Base-by-base conservation (phyloP, 2,329 filamentous ascomycete genomes). In the Phialophora chinensis region DNA sequence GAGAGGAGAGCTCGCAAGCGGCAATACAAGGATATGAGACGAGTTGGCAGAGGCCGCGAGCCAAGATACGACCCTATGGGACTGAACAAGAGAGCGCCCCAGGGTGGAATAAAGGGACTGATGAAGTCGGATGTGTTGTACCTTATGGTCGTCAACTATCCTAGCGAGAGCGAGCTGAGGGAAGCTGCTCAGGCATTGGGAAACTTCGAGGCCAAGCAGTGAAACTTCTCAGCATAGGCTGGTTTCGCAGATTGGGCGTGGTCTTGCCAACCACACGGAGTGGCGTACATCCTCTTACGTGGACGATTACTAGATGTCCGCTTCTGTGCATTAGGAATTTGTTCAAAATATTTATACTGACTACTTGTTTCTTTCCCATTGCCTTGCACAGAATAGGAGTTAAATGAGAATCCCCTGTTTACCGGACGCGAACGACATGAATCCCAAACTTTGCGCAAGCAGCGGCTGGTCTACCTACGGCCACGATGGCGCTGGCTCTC, bases 111-210 rank as follows among this genome's bases (percentile, higher is more conserved):
- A 31, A 66, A 66, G 14, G 54, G 54, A 10, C 14, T 66, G 54
- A 56, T 63, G 54, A 44, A 33, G 47, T 47, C 44, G 59, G 63
- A 63, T 44, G 58, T 61, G 27, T 31, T 68, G 53, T 68, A 68
- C 42, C 50, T 68, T 8, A 62, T 60, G 58, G 33, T 66, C n/a
- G 66, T 68, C 11, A 63, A 68, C 52, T 59, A 49, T 33, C 66
- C 66, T 25, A 63, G 23, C 7, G 56, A 66, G 35, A 5, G 4
- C 35, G 63, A 68, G 59, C 31, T 66, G 27, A 62, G 35, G 42
- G 55, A 38, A 33, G 52, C 35, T n/a, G 35, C 35, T n/a, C 52
- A 65, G 38, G 49, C 42, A 12, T 23, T 56, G 52, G 42, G 31
- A 25, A 25, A 4, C 12, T 42, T 42, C 17, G 38, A 42, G 38